Conservation (phyloP, 2,329 filamentous ascomycete genomes). For the Tolypocladium sp. region DNA sequence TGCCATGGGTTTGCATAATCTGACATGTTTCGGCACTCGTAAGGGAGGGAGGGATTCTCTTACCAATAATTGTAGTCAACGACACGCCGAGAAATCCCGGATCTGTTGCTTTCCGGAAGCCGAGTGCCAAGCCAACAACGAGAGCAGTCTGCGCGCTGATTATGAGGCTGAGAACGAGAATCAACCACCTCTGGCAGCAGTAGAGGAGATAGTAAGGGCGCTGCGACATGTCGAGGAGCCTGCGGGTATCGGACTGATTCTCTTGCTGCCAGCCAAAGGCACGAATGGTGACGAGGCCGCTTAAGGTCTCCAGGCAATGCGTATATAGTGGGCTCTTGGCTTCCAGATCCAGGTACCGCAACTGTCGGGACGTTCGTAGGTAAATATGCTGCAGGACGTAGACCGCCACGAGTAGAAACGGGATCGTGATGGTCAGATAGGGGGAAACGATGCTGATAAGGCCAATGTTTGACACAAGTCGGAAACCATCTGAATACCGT, state of each 20-base stretch:
- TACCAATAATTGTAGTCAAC: neutral
- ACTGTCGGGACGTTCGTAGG: constrained; percentile 45
- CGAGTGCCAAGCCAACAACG: neutral
- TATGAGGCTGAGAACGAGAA: neutral
- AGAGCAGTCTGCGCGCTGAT: neutral
- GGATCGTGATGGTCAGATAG: neutral
- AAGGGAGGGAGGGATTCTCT: neutral
- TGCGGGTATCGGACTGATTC: neutral
- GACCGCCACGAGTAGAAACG: constrained; percentile 27
- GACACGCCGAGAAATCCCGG: neutral
- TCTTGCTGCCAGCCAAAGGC: constrained; percentile 2
- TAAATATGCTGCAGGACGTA: constrained; percentile 41
- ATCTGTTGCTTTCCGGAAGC: neutral
- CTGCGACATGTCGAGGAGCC: neutral
- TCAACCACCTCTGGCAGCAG: neutral
- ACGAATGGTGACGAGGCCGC: constrained; percentile 3
- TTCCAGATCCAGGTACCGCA: constrained; percentile 47
- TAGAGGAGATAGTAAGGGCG: neutral
- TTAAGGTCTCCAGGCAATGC: constrained; percentile 6
- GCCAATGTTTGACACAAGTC: neutral
- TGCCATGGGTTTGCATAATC: neutral
- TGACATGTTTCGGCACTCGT: neutral
- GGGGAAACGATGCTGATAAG: neutral
- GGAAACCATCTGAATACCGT: neutral
- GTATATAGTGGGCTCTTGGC: constrained; percentile 25